Evolutionary conservation across 768 basidiomycete species (phyloP).

Genomic region (Trichaptum fuscoviolaceum): DNA sequence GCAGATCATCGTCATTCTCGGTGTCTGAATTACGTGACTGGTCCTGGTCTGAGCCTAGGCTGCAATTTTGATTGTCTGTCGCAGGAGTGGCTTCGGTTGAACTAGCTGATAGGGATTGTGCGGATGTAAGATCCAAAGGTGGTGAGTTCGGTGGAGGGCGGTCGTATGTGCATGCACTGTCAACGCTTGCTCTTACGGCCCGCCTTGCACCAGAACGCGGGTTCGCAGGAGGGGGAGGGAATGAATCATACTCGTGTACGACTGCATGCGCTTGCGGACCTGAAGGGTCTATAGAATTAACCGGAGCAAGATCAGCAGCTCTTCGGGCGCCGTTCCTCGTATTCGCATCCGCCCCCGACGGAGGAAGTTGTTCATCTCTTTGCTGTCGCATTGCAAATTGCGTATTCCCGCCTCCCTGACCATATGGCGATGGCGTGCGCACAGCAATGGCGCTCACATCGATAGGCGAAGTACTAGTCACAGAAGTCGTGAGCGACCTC

Average conservation of each 20-base stretch:
- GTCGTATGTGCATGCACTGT: not conserved
- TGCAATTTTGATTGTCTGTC: not conserved
- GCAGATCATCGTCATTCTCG: not conserved
- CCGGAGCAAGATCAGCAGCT: not conserved
- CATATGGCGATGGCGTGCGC: not conserved
- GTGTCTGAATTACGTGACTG: not conserved
- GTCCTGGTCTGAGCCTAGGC: not conserved
- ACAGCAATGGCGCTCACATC: not conserved
- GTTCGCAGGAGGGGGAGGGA: not conserved
- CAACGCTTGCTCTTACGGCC: not conserved
- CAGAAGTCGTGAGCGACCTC: not conserved
- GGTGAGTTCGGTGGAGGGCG: not conserved
- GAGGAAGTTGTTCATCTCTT: not conserved
- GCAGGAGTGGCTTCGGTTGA: not conserved
- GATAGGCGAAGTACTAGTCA: not conserved
- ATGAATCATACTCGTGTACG: not conserved
- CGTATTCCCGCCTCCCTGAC: not conserved
- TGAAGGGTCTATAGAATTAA: not conserved
- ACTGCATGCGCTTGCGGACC: not conserved
- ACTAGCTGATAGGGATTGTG: not conserved
- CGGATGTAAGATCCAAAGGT: not conserved
- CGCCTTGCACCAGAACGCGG: not conserved
- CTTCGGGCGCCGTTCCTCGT: not conserved
- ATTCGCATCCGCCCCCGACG: not conserved
- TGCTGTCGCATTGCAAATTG: not conserved